phyloP scores from a whole-genome alignment of 2,329 filamentous ascomycete species.

The Escovopsis sp. region DNA sequence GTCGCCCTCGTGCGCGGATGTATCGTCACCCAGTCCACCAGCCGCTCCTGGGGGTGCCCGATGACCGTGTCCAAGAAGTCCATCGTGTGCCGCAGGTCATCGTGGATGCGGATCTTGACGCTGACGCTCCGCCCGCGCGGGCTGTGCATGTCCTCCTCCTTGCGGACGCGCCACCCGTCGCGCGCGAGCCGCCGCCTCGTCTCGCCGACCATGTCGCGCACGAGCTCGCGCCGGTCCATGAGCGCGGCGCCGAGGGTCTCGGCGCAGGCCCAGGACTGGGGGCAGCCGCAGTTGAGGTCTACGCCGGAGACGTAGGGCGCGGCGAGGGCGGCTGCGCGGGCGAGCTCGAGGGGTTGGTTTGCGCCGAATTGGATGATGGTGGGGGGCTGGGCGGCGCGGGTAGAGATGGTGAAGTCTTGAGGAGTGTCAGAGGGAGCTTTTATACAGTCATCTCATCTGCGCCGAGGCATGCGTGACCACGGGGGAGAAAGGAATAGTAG shows the following conservation, averaged over 20 bases:
- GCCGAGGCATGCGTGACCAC: too few species aligned
- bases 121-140: conserved; percentile 42
- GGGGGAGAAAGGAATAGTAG: too few species aligned
- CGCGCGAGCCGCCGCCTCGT: conserved; percentile 34
- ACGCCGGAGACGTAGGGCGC: conserved; percentile 48
- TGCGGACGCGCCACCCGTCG: conserved; percentile 37
- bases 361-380: conserved; percentile 55
- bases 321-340: conserved; percentile 45
- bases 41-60: conserved; percentile 31
- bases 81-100: conserved; percentile 44
- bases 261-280: conserved; percentile 57
- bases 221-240: conserved; percentile 48
- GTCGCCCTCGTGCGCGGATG: conserved; percentile 50
- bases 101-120: conserved; percentile 55
- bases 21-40: conserved; percentile 54
- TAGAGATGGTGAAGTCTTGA: conserved; percentile 50
- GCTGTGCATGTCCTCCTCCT: conserved; percentile 26
- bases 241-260: conserved; percentile 53
- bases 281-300: conserved; percentile 59
- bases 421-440: too few species aligned
- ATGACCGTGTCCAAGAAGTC: conserved; percentile 50
- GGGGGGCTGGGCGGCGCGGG: conserved; percentile 33
- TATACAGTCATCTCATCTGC: too few species aligned
- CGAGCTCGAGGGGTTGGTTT: conserved; percentile 44
- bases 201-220: conserved; percentile 48